Base-by-base conservation (phyloP, 2,329 filamentous ascomycete genomes). In the Pseudocercospora macadamiae region DNA sequence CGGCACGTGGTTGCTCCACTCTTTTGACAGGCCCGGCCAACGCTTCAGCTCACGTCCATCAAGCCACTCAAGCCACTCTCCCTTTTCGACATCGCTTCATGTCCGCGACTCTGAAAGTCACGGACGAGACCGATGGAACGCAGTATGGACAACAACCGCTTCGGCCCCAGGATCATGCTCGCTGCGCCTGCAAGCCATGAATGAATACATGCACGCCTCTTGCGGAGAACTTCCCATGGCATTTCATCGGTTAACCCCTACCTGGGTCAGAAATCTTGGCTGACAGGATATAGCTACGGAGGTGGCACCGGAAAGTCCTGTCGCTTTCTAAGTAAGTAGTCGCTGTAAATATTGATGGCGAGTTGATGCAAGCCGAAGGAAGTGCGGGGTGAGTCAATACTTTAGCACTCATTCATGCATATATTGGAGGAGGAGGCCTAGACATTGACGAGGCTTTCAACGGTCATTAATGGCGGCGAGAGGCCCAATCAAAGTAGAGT, bases 41-140 rank as follows among this genome's bases (percentile, higher is more conserved):
- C 23, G 9, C n/a, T 23, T 47, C 42, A 47, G 42, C 42, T 47
- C 42, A 18, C 10, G 19, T n/a, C 23, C 14, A 2, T 47, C 42
- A 47, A 47, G 42, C 42, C 42, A 47, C 42, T 47, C 42, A 47
- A 47, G 42, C 42, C 42, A 47, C 42, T 23, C 42, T 23, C 16
- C 39, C 21, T 23, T 23, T 44, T 2, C 4, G 21, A 19, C 3
- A 23, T 44, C 18, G 39, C 37, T n/a, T 6, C 5, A 37, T 16
- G 9, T 16, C 34, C n/a, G 19, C 36, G 12, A 19, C 36, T 39
- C 10, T 14, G 16, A 39, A n/a, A 18, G n/a, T 37, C 36, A 21
- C 36, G 36, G 36, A 39, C 36, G 36, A 19, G 16, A 21, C n/a
- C 36, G 36, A 39, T 18, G 36, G 36, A 5, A 18, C 36, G n/a